A percentile compares a stretch with the other conserved stretches of the same genome.
Conservation (phyloP, 352 stramenopile genomes). For the Aphanomyces astaci region DNA sequence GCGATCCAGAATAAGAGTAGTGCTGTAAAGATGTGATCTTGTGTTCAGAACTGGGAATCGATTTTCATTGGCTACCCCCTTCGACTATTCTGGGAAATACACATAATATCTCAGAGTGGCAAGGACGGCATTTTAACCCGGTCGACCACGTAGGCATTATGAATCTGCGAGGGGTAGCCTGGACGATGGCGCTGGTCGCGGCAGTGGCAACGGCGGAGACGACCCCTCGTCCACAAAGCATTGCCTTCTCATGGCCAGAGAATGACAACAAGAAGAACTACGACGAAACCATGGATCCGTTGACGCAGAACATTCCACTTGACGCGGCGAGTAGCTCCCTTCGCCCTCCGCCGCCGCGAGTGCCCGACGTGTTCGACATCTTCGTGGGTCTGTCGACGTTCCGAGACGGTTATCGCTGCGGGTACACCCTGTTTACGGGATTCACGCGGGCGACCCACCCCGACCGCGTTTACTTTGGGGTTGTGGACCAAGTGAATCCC, state of each 20-base stretch:
- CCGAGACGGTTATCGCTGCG: conserved; percentile 69
- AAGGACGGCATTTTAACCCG: too few species aligned
- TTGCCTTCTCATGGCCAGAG: conserved; percentile 20
- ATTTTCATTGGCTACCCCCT: too few species aligned
- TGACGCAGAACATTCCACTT: conserved; percentile 2
- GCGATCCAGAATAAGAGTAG: too few species aligned
- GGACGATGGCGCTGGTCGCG: too few species aligned
- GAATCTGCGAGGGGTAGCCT: too few species aligned
- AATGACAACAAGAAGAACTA: conserved; percentile 13
- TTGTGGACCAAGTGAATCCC: conserved; percentile 75
- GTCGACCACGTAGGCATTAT: too few species aligned
- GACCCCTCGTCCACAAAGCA: conserved; percentile 12
- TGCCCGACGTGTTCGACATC: conserved; percentile 46
- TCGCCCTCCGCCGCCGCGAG: conserved; percentile 35
- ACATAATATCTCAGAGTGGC: too few species aligned
- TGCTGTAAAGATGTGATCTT: too few species aligned
- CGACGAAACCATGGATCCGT: conserved; percentile 6
- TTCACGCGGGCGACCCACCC: conserved; percentile 62
- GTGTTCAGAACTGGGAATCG: too few species aligned
- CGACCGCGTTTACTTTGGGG: conserved; percentile 64
- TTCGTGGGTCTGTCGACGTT: conserved; percentile 78
- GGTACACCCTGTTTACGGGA: conserved; percentile 72
- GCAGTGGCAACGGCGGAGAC: not conserved
- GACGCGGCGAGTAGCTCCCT: not conserved
- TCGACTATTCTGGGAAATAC: too few species aligned